phyloP scores from a whole-genome alignment of 352 stramenopile genomes.

The Phytopythium delawarense region DNA sequence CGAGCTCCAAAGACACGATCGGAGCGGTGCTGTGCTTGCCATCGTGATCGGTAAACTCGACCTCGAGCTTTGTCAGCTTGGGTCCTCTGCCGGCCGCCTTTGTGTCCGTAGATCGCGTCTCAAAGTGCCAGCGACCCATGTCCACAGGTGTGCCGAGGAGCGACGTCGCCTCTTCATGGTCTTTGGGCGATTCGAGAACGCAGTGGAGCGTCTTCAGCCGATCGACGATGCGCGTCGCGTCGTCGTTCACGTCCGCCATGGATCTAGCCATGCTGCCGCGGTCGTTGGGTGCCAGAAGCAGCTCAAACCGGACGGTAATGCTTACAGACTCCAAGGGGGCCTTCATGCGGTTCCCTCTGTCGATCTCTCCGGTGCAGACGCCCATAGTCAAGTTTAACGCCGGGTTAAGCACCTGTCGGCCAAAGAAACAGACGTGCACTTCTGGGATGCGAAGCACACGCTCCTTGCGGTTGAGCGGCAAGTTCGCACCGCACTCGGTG shows the following conservation, averaged over 20 bases:
- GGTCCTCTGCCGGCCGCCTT: too few relatives aligned
- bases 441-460: slow-evolving; percentile 32
- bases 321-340: slow-evolving; percentile 17
- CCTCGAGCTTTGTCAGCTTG: slow-evolving; percentile 10
- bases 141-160: background rate
- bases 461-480: slow-evolving; percentile 40
- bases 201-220: slow-evolving; percentile 17
- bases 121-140: background rate
- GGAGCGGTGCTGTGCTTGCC: slow-evolving; percentile 21
- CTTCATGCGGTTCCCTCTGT: slow-evolving; percentile 1
- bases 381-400: slow-evolving; percentile 14
- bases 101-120: background rate
- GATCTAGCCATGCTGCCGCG: slow-evolving; percentile 28
- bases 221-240: slow-evolving; percentile 27
- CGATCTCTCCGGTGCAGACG: slow-evolving; percentile 10
- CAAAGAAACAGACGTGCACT: slow-evolving; percentile 23
- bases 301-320: slow-evolving; percentile 33
- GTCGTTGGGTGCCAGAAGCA: slow-evolving; percentile 41
- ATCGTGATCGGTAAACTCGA: slow-evolving; percentile 27
- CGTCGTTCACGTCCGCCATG: slow-evolving; percentile 21
- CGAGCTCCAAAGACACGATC: slow-evolving; percentile 29
- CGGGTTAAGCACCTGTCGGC: slow-evolving; percentile 14
- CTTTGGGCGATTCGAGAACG: slow-evolving; percentile 2
- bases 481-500: slow-evolving; percentile 21
- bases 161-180: background rate